Evolutionary conservation across 192 early-diverging fungal species (phyloP), one percentile per base, ranked within the genome.

Genomic region (Rhizophagus sp.): DNA sequence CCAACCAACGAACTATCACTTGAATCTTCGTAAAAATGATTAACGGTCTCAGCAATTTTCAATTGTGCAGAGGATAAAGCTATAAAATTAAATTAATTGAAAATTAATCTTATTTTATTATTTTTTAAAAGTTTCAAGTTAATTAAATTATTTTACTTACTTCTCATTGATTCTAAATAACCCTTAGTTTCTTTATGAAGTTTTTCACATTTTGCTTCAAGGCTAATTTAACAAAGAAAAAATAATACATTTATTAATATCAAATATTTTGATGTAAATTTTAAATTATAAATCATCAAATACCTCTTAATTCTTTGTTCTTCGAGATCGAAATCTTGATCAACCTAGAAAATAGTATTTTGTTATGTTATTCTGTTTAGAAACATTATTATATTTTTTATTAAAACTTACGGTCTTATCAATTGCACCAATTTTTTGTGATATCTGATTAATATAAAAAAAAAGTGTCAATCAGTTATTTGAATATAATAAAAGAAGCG

Each of bases 181-280:
- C 95, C 94, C 82, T 97, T 97, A 13, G 98, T 91, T 82, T 99
- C 96, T 78, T 94, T 95, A 80, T 96, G 90, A 2, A 98, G 85
- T 49, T 89, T 92, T 80, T 96, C 93, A 0, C 92, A 88, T 67
- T 96, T 96, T 39, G 83, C 80, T 84, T 99, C 95, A 41, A 97
- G 88, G 61, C 95, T 76, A 66, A 33, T 25, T 65, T n/a, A n/a
- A n/a, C n/a, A n/a, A n/a, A n/a, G n/a, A n/a, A 49, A 12, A 17
- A 73, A 49, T 66, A 17, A 25, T 27, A 66, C 2, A 61, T 24
- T 33, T 63, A 52, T 25, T 34, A 39, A 15, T 36, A 22, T 41
- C 57, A 61, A 49, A 34, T 47, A 9, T 50, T 10, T 36, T 36
- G 34, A 36, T 36, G 34, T 3, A 4, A 36, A 25, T 11, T 33